phyloP scores from a whole-genome alignment of 2,329 filamentous ascomycete species.

The Talaromyces pinophilus region DNA sequence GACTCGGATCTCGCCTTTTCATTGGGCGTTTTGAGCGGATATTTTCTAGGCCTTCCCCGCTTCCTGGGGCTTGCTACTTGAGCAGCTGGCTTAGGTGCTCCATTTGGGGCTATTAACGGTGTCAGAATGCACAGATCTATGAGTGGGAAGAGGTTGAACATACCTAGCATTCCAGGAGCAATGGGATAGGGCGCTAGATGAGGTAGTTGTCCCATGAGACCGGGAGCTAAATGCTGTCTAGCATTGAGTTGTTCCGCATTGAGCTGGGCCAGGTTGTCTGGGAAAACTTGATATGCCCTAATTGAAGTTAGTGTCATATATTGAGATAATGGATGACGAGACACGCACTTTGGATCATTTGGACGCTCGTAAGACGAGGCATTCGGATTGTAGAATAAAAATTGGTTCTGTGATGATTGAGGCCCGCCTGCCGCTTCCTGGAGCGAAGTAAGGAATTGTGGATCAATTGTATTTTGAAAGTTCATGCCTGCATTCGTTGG shows the following conservation, averaged over 20 bases:
- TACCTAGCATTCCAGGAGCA: conserved; percentile 17
- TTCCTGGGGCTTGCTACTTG: conserved; percentile 30
- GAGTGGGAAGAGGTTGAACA: neutral
- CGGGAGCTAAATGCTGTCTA: conserved; percentile 15
- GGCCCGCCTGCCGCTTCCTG: conserved; percentile 30
- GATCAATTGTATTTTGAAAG: conserved; percentile 43
- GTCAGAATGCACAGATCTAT: neutral
- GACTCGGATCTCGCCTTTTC: conserved; percentile 45
- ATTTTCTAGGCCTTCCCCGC: conserved; percentile 31
- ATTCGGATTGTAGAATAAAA: conserved; percentile 32
- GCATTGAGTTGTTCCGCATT: conserved; percentile 23
- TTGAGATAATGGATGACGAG: neutral
- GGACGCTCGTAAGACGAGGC: conserved; percentile 30
- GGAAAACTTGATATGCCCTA: conserved; percentile 22
- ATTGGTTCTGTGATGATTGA: conserved; percentile 30
- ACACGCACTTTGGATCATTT: conserved; percentile 33
- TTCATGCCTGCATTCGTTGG: conserved; percentile 30
- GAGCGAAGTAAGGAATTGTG: conserved; percentile 39
- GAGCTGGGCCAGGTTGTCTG: conserved; percentile 15
- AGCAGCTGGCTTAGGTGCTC: conserved; percentile 24
- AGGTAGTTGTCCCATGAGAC: conserved; percentile 12
- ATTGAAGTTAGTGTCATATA: conserved; percentile 5
- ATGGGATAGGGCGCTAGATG: conserved; percentile 22
- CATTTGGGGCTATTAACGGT: conserved; percentile 9
- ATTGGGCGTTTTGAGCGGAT: conserved; percentile 28